These are phyloP conservation scores for Musa itinerans DNA, from an alignment of 176 grass and related monocot genomes.

Conservation along the genomic window DNA sequence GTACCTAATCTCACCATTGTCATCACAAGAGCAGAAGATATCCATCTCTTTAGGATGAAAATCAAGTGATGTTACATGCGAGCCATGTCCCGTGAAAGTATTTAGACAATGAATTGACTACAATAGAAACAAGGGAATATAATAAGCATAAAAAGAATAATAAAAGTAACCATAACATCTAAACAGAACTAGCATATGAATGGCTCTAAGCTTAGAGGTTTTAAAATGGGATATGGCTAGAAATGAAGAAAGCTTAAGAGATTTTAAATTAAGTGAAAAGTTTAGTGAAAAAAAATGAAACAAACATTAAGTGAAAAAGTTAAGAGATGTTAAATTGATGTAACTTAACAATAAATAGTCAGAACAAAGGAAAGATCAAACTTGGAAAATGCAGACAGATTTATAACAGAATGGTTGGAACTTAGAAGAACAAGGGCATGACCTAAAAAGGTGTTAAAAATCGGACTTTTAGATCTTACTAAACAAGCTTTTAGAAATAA, in stretches of 20 bases:
- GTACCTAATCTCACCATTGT: constrained; percentile 59
- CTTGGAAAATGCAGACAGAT: neutral
- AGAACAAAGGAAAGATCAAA: neutral
- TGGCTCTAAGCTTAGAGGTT: no score
- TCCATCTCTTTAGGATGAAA: constrained; percentile 58
- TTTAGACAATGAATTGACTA: constrained; percentile 46
- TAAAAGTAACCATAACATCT: neutral
- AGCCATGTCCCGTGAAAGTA: constrained; percentile 42
- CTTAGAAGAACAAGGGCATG: neutral
- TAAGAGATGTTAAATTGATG: neutral
- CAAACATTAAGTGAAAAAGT: neutral
- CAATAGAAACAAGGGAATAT: constrained; percentile 9
- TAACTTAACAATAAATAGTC: neutral
- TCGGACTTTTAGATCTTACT: neutral
- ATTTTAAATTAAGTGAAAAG: no score
- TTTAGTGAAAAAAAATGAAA: neutral
- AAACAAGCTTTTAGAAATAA: neutral
- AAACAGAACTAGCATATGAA: neutral
- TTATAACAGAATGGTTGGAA: neutral
- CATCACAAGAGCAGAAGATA: constrained; percentile 50
- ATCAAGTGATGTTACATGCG: constrained; percentile 62
- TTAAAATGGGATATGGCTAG: no score
- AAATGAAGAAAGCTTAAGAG: no score
- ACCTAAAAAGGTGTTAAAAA: no score
- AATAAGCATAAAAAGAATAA: constrained; percentile 3